A percentile compares a stretch with the other conserved stretches of the same genome.
phyloP scores from a whole-genome alignment of 805 yeast species.

The Yarrowia deformans region DNA sequence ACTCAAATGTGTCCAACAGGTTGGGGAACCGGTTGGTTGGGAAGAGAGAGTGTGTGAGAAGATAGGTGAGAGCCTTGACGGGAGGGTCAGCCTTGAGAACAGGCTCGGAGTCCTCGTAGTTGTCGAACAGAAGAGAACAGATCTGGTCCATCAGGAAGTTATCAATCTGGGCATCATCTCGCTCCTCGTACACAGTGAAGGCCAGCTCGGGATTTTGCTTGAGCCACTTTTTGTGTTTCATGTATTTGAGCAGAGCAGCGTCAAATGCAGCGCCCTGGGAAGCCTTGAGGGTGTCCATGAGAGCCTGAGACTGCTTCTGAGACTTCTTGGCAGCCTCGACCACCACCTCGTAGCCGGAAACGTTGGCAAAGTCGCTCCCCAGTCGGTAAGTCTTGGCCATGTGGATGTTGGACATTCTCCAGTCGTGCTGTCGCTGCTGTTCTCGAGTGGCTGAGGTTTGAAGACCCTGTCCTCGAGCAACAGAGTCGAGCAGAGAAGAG shows the following conservation, averaged over 20 bases:
- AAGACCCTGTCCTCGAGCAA: constrained; percentile 36
- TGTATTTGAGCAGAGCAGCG: constrained; percentile 28
- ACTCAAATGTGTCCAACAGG: constrained; percentile 60
- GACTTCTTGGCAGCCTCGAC: constrained; percentile 29
- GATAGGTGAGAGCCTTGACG: constrained; percentile 68
- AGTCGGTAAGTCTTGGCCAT: constrained; percentile 22
- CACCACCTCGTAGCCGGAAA: constrained; percentile 21
- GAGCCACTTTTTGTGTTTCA: constrained; percentile 26
- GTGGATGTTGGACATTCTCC: constrained; percentile 37
- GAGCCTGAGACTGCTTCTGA: constrained; percentile 1
- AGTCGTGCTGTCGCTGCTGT: constrained; percentile 33
- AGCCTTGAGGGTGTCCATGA: background rate
- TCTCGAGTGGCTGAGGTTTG: constrained; percentile 29
- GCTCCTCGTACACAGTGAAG: constrained; percentile 37
- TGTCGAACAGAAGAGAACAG: constrained; percentile 24
- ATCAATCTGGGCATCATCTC: constrained; percentile 34
- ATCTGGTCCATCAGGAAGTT: constrained; percentile 37
- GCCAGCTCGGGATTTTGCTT: constrained; percentile 23
- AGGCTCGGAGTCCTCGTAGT: constrained; percentile 10
- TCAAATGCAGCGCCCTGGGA: constrained; percentile 26
- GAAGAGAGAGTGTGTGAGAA: constrained; percentile 86
- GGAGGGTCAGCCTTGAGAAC: constrained; percentile 51
- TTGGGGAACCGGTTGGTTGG: constrained; percentile 67
- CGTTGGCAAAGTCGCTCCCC: constrained; percentile 13
- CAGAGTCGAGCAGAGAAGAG: constrained; percentile 31